These are phyloP conservation scores for Ceratobasidium sp. DNA, from an alignment of 1,284 basidiomycete genomes.

Conservation along the genomic window DNA sequence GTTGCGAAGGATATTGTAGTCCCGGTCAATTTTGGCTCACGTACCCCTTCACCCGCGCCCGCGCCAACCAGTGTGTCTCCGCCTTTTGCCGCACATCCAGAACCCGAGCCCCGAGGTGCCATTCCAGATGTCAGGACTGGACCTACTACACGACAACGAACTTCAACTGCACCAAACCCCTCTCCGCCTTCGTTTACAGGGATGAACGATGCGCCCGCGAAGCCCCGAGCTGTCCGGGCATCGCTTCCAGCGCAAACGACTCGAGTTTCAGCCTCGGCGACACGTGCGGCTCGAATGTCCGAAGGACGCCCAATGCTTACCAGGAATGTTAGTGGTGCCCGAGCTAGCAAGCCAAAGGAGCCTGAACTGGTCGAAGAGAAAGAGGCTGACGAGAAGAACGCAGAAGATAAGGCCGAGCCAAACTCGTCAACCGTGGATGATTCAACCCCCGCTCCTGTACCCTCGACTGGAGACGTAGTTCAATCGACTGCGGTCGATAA, in stretches of 20 bases:
- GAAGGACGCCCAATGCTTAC: constrained; percentile 5
- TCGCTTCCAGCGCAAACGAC: constrained; percentile 31
- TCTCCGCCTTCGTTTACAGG: neutral
- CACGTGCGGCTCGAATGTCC: constrained; percentile 18
- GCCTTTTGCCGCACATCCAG: neutral
- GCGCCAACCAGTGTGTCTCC: neutral
- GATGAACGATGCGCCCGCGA: neutral
- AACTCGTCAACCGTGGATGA: neutral
- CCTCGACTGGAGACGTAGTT: neutral
- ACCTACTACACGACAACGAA: neutral
- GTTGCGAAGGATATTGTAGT: constrained; percentile 16
- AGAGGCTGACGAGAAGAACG: neutral
- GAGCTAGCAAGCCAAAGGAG: constrained; percentile 8
- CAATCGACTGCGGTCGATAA: neutral
- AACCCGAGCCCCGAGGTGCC: neutral
- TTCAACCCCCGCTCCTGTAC: constrained; percentile 3
- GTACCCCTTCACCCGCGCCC: constrained; percentile 26
- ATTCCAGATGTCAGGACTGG: neutral
- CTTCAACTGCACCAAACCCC: neutral
- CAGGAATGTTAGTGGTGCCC: neutral
- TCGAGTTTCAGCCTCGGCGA: neutral
- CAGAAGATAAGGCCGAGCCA: neutral
- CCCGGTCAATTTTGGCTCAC: constrained; percentile 39
- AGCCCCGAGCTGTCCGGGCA: constrained; percentile 10
- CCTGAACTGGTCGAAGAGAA: constrained; percentile 26